A percentile compares a stretch with the other conserved stretches of the same genome.
Conservation (phyloP, 306 rosid species). For the Sicyos baderoa region DNA sequence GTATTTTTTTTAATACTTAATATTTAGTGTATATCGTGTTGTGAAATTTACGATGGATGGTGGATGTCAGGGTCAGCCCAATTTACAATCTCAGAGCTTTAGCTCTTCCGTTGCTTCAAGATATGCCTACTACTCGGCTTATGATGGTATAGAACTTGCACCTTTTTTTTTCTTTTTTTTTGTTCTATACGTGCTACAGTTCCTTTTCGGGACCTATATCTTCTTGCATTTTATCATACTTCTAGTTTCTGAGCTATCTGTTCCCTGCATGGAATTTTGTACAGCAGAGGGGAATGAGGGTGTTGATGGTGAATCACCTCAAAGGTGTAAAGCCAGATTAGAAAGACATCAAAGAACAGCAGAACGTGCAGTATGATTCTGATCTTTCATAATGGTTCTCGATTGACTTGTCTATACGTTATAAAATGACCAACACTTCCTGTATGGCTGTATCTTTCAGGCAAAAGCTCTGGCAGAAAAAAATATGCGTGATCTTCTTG, state of each 20-base stretch:
- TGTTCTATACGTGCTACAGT: constrained; percentile 16
- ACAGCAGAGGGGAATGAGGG: constrained; percentile 55
- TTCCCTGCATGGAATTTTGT: constrained; percentile 36
- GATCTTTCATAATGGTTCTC: constrained; percentile 16
- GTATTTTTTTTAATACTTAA: constrained; percentile 19
- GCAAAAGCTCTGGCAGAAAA: constrained; percentile 90
- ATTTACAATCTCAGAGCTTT: constrained; percentile 39
- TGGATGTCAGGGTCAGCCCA: constrained; percentile 52
- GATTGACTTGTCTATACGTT: constrained; percentile 4
- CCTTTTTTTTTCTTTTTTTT: not conserved
- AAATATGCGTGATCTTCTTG: constrained; percentile 70
- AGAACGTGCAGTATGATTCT: constrained; percentile 75
- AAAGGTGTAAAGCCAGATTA: constrained; percentile 88
- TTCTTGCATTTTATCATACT: constrained; percentile 19
- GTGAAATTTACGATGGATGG: constrained; percentile 19
- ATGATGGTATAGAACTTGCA: constrained; percentile 44
- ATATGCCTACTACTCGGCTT: constrained; percentile 43
- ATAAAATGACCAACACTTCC: constrained; percentile 26
- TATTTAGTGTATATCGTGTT: not conserved
- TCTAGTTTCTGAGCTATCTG: constrained; percentile 24
- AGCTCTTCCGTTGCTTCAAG: constrained; percentile 37
- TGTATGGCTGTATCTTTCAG: constrained; percentile 43
- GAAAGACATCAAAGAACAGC: constrained; percentile 87
- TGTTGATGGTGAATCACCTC: constrained; percentile 77
- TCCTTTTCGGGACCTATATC: constrained; percentile 11